These are phyloP conservation scores for Backusella morwellensis DNA, from an alignment of 192 early-diverging fungal genomes.

Conservation along the genomic window DNA sequence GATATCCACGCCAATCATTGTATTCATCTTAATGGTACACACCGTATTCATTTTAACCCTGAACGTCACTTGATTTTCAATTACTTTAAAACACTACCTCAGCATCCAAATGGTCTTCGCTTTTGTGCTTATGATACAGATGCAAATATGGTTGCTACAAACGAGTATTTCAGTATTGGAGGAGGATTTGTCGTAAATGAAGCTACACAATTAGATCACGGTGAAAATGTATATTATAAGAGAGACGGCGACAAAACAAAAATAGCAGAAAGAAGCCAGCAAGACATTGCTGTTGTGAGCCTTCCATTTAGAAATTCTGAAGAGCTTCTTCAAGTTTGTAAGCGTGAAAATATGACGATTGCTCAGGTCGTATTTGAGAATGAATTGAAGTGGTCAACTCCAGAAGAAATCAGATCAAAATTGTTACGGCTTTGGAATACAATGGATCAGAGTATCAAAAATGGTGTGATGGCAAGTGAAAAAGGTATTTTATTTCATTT, in stretches of 20 bases:
- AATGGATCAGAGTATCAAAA: conserved; percentile 86
- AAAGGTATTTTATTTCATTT: conserved; percentile 21
- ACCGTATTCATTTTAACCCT: conserved; percentile 81
- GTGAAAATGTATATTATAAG: conserved; percentile 53
- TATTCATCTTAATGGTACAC: conserved; percentile 70
- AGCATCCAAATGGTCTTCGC: conserved; percentile 96
- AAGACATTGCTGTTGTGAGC: conserved; percentile 73
- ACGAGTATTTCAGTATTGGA: conserved; percentile 96
- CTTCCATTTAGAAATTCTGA: conserved; percentile 82
- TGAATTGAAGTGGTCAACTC: conserved; percentile 86
- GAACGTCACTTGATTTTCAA: conserved; percentile 87
- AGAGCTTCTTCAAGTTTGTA: conserved; percentile 78
- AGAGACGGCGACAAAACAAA: conserved; percentile 33
- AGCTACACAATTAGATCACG: conserved; percentile 74
- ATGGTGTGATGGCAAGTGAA: conserved; percentile 61
- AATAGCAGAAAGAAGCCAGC: conserved; percentile 54
- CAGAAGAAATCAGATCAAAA: conserved; percentile 75
- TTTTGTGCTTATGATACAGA: conserved; percentile 82
- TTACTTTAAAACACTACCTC: conserved; percentile 81
- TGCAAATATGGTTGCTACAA: conserved; percentile 86
- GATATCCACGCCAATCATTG: conserved; percentile 71
- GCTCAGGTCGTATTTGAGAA: conserved; percentile 96
- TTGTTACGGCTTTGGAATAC: conserved; percentile 85
- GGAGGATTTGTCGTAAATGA: conserved; percentile 97
- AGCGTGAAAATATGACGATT: conserved; percentile 82